Evolutionary conservation across 371 early-diverging fungal species (phyloP).

Genomic region (Lichtheimia ramosa): DNA sequence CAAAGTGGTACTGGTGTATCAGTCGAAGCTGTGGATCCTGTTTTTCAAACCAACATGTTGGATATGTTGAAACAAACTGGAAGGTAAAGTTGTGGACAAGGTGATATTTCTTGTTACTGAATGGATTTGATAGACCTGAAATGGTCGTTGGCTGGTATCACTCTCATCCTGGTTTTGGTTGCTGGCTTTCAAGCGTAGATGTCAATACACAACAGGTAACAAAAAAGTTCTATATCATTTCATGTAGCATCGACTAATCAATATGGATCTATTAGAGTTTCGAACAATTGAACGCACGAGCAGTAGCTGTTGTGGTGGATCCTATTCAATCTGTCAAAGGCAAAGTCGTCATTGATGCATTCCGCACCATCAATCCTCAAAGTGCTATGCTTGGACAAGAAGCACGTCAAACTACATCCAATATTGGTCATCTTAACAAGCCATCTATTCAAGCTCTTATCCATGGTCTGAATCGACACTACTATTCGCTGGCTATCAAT

Average conservation of each 20-base stretch:
- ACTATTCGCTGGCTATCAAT: constrained; percentile 99
- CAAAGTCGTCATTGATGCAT: constrained; percentile 99
- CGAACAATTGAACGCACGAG: constrained; percentile 95
- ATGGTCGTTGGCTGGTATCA: constrained; percentile 99
- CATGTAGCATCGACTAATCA: no score
- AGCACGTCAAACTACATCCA: constrained; percentile 98
- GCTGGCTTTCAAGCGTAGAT: constrained; percentile 99
- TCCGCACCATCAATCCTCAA: constrained; percentile 96
- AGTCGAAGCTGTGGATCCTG: constrained; percentile 99
- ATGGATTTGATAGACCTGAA: constrained; percentile 74
- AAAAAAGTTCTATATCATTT: not conserved
- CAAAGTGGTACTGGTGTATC: constrained; percentile 99
- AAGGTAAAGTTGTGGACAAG: constrained; percentile 52
- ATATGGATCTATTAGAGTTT: constrained; percentile 66
- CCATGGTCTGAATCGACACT: constrained; percentile 99
- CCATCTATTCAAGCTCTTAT: constrained; percentile 98
- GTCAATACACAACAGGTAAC: constrained; percentile 97
- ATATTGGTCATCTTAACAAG: constrained; percentile 98
- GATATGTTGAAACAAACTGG: constrained; percentile 99
- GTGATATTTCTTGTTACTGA: not conserved
- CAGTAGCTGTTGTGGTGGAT: constrained; percentile 99
- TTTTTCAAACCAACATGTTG: constrained; percentile 99
- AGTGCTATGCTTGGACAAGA: constrained; percentile 91
- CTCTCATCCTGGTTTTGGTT: constrained; percentile 99
- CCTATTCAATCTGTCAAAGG: constrained; percentile 99